Evolutionary conservation across 306 rosid genomes (phyloP), one percentile per base, ranked within the genome.

Genomic region (Erythrophleum fordii): DNA sequence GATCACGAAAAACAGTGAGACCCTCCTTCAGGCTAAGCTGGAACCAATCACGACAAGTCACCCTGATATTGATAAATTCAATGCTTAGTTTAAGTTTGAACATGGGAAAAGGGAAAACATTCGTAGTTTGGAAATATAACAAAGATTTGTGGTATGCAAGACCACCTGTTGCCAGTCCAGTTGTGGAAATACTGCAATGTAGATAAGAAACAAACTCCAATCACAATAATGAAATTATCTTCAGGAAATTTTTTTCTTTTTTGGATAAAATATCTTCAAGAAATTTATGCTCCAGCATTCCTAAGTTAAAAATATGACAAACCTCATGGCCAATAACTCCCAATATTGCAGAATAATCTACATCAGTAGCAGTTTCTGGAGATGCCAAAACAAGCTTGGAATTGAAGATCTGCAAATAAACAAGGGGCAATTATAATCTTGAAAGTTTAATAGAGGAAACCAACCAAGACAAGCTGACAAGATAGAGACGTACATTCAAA

Each of bases 321-420:
- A 95, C 99, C 99, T 93, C 99, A 70, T 95, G 99, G 77, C 99
- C 99, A 81, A 95, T 92, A 69, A 95, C 99, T 66, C 99, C 98
- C 86, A 95, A 87, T 75, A 95, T 95, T 79, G 99, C 98, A 81
- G 97, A 95, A 89, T 93, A 87, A 82, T 95, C 99, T 69, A 83
- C 88, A 89, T 95, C 99, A 14, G 91, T 49, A 77, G 98, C 98
- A 66, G 99, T 88, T 87, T 92, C 92, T 39, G 99, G 98, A 80
- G 99, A 95, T 76, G 99, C 99, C 88, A 95, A 79, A 78, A 95
- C 99, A 82, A 92, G 98, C 83, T 84, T 92, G 73, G 97, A 93
- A 87, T 95, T 93, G 90, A 95, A 95, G 80, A 95, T 87, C 99
- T 95, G 85, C 74, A 52, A 18, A 83, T 56, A 77, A 62, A 71